phyloP scores from a whole-genome alignment of 371 early-diverging fungal genomes.

The Syncephalastrum racemosum region DNA sequence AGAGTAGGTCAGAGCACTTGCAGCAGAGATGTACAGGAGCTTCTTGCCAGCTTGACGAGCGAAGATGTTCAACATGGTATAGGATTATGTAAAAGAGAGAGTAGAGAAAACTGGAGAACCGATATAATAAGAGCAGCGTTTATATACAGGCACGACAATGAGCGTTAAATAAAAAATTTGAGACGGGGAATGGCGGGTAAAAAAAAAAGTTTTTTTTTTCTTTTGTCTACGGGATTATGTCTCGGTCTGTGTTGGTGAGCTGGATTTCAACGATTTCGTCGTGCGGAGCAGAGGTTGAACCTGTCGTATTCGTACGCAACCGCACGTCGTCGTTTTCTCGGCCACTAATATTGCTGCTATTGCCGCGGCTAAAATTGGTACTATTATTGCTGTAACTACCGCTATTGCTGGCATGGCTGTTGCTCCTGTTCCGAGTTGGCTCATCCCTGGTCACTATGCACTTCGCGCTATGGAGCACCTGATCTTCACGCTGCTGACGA shows the following conservation, averaged over 20 bases:
- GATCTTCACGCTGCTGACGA: conserved; percentile 14
- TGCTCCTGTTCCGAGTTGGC: no score
- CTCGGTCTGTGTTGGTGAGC: conserved; percentile 13
- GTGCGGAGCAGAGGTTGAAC: neutral
- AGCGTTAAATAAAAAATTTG: no score
- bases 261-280: conserved; percentile 18
- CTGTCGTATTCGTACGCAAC: no score
- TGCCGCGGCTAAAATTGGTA: no score
- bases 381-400: no score
- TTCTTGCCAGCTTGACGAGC: conserved; percentile 14
- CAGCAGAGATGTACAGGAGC: conserved; percentile 8
- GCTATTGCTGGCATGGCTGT: no score
- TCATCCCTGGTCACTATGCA: no score
- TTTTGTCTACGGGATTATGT: conserved; percentile 13
- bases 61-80: conserved; percentile 6
- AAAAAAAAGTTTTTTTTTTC: no score
- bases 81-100: neutral
- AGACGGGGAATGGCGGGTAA: no score
- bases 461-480: neutral
- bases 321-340: no score
- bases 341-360: no score
- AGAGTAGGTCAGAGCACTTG: conserved; percentile 4
- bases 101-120: neutral
- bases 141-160: no score
- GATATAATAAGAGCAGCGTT: neutral